Evolutionary conservation across 805 yeast genomes (phyloP), one percentile per base, ranked within the genome.

Genomic region (Cyberlindnera mississippiensis): DNA sequence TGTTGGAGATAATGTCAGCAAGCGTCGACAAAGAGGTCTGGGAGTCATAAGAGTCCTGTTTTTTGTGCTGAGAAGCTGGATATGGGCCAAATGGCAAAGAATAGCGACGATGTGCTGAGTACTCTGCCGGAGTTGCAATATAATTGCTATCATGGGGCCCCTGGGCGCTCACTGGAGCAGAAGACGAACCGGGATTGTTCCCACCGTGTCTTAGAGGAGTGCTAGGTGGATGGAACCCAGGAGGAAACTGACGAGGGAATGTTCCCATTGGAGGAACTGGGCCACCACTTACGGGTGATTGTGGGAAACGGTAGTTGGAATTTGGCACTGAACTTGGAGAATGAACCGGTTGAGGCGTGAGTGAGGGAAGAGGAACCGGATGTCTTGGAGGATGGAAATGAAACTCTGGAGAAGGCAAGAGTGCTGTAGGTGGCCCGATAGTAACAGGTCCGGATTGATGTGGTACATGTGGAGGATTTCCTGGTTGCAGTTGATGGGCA

Each of bases 1-100:
- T 11, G 10, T 24, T 11, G 5, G 29, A 27, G 3, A 57, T 59
- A 33, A 57, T 50, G 37, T 56, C 60, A 11, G 60, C 62, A n/a
- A 57, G 33, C 2, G 56, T 43, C 2, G 52, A 46, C 8, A 57
- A 33, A 0, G 60, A 56, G 0, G 47, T 40, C 29, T 56, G 56
- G 1, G 55, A 53, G 40, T 51, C 59, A 26, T 50, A 46, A 0
- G 60, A 56, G 29, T 52, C 56, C 12, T 38, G 44, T 36, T 50
- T 50, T 9, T 6, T 9, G 24, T 20, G 24, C 5, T 35, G 34
- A 18, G 35, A 49, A 4, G 34, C 18, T 9, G 47, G 45, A n/a
- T 44, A 40, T 11, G 51, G 46, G 13, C 54, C 45, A 2, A 30
- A 17, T 34, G 40, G 53, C 22, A 49, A 17, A 2, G 50, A 46